phyloP scores from a whole-genome alignment of 1,284 basidiomycete genomes.

The Athelia psychrophila region DNA sequence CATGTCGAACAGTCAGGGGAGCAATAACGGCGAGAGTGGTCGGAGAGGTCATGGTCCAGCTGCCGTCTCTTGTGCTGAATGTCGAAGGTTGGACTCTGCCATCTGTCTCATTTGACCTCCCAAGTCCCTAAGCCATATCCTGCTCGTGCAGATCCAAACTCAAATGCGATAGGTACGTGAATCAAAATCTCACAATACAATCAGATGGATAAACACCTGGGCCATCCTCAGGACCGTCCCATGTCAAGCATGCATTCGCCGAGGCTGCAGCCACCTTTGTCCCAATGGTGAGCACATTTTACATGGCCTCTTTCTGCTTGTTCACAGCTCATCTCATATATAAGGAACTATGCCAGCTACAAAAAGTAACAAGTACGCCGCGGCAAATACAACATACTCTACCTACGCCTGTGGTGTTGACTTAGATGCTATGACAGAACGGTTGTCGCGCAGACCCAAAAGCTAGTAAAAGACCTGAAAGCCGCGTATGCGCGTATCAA shows the following conservation, averaged over 20 bases:
- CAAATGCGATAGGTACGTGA: conserved; percentile 46
- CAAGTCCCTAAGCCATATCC: too few species aligned
- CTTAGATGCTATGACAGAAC: conserved; percentile 29
- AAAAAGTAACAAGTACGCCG: conserved; percentile 50
- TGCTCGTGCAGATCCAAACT: conserved; percentile 50
- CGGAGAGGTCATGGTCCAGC: too few species aligned
- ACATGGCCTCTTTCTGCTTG: neutral
- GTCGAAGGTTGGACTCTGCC: neutral
- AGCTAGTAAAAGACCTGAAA: conserved; percentile 43
- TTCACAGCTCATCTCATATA: neutral
- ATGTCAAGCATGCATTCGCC: conserved; percentile 46
- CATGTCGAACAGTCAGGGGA: too few species aligned
- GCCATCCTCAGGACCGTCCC: conserved; percentile 41
- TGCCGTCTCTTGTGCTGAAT: neutral
- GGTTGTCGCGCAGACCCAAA: conserved; percentile 44
- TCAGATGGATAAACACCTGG: neutral
- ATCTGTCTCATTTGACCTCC: too few species aligned
- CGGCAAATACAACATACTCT: neutral
- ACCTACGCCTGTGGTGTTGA: conserved; percentile 3
- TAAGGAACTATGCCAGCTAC: conserved; percentile 48
- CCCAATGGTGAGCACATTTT: conserved; percentile 40
- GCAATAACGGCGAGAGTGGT: too few species aligned
- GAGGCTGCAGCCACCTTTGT: conserved; percentile 51
- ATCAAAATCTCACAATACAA: neutral
- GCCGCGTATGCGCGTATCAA: conserved; percentile 43